Base-by-base conservation (phyloP, 2,329 filamentous ascomycete species). In the Coniochaeta sp. region DNA sequence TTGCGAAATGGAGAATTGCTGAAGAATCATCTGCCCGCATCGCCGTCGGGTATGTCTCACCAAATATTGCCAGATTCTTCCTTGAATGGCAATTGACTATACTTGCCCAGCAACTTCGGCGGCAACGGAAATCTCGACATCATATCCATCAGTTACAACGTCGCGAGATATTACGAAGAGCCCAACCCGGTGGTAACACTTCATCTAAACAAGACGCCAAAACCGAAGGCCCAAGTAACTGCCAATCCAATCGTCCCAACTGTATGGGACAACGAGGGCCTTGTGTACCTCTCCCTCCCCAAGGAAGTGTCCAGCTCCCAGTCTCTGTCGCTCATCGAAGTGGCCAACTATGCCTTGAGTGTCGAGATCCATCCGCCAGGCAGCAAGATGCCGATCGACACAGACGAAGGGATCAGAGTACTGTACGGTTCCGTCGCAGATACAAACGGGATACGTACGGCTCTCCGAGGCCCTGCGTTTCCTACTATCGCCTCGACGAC, bases 11-110 rank as follows among this genome's bases (percentile, higher is more conserved):
- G 45, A 28, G 26, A 9, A 48, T 48, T 20, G 45, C 45, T 8
- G n/a, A 28, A 10, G 45, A 48, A 22, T 48, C 45, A 20, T 48
- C 45, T 18, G 45, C 45, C 28, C 45, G 45, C 45, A 48, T 48
- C 10, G 45, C 45, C 13, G 12, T 48, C 12, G 45, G 45, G 45
- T 48, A 10, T 18, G 45, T 32, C 30, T 9, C n/a, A 32, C 30
- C 30, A 32, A 32, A n/a, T n/a, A n/a, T n/a, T n/a, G n/a, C n/a
- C n/a, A n/a, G n/a, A n/a, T n/a, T n/a, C n/a, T 31, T 22, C 26
- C 18, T 31, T 31, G 3, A 2, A 7, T 13, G 18, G 33, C 12
- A 9, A 31, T 26, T 48, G 28, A 31, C 26, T 28, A 2, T 27
- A 4, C 20, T 9, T 22, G 4, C 7, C 12, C 6, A 48, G 45